These are phyloP conservation scores for Scheffersomyces titani DNA, from an alignment of 1,139 yeast genomes.

Conservation along the genomic window DNA sequence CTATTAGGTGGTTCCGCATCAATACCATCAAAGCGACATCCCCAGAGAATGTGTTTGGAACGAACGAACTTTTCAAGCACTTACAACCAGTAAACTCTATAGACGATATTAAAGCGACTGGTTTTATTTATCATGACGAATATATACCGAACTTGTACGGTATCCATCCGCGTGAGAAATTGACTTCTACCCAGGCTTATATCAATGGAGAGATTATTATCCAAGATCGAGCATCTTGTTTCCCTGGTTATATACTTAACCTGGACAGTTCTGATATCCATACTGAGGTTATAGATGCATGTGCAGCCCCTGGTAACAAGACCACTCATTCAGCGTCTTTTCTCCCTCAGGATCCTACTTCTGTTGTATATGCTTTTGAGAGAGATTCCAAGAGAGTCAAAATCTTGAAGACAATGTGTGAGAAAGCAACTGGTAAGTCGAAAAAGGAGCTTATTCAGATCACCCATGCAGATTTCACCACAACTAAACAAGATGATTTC, in stretches of 20 bases:
- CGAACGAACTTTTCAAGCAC: constrained; percentile 39
- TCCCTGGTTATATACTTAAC: constrained; percentile 83
- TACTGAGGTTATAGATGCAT: constrained; percentile 77
- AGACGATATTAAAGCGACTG: constrained; percentile 48
- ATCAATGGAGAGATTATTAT: constrained; percentile 76
- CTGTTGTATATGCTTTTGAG: constrained; percentile 80
- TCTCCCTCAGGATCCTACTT: constrained; percentile 23
- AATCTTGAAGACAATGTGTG: constrained; percentile 76
- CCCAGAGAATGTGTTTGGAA: constrained; percentile 41
- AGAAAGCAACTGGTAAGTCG: constrained; percentile 66
- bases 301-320: constrained; percentile 98
- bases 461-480: constrained; percentile 84
- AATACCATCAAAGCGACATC: constrained; percentile 56
- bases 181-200: constrained; percentile 68
- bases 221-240: constrained; percentile 95
- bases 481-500: constrained; percentile 60
- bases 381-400: constrained; percentile 73
- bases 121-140: constrained; percentile 67
- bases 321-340: constrained; percentile 88
- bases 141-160: constrained; percentile 79
- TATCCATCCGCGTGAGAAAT: constrained; percentile 68
- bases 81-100: constrained; percentile 50
- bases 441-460: constrained; percentile 54
- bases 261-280: constrained; percentile 49
- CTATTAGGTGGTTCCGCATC: constrained; percentile 86